phyloP scores from a whole-genome alignment of 2,329 filamentous ascomycete species.

The Cryoendolithus antarcticus region DNA sequence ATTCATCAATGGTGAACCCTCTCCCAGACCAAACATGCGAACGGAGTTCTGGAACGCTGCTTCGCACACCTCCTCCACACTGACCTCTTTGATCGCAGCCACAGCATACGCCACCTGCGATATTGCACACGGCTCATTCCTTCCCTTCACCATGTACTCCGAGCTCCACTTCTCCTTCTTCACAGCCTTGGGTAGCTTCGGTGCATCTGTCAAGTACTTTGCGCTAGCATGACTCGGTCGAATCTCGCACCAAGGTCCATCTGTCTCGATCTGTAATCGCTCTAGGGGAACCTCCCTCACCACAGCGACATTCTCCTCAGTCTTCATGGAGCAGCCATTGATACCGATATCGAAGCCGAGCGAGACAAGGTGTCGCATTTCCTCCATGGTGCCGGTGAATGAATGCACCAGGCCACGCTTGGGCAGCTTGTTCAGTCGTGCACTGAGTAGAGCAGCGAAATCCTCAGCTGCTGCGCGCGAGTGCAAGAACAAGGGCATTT shows the following conservation, averaged over 20 bases:
- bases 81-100: slow-evolving; percentile 35
- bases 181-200: slow-evolving; percentile 63
- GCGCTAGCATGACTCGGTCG: slow-evolving; percentile 76
- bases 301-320: slow-evolving; percentile 75
- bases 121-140: slow-evolving; percentile 87
- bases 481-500: slow-evolving; percentile 83
- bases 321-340: slow-evolving; percentile 95
- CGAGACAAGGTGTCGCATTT: slow-evolving; percentile 69
- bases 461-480: slow-evolving; percentile 77
- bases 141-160: slow-evolving; percentile 81
- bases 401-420: slow-evolving; percentile 75
- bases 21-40: too few species aligned
- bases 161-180: slow-evolving; percentile 94
- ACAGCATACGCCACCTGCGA: slow-evolving; percentile 78
- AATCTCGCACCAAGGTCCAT: slow-evolving; percentile 96
- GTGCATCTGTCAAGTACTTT: slow-evolving; percentile 57
- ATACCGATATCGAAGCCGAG: slow-evolving; percentile 84
- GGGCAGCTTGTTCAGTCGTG: slow-evolving; percentile 42
- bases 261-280: slow-evolving; percentile 84
- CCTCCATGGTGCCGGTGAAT: slow-evolving; percentile 78
- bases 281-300: slow-evolving; percentile 69
- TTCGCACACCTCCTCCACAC: background rate
- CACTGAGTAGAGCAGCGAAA: slow-evolving; percentile 61
- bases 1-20: too few species aligned
- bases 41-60: too few species aligned